phyloP scores from a whole-genome alignment of 2,329 filamentous ascomycete genomes.

The Phyllachora maydis region DNA sequence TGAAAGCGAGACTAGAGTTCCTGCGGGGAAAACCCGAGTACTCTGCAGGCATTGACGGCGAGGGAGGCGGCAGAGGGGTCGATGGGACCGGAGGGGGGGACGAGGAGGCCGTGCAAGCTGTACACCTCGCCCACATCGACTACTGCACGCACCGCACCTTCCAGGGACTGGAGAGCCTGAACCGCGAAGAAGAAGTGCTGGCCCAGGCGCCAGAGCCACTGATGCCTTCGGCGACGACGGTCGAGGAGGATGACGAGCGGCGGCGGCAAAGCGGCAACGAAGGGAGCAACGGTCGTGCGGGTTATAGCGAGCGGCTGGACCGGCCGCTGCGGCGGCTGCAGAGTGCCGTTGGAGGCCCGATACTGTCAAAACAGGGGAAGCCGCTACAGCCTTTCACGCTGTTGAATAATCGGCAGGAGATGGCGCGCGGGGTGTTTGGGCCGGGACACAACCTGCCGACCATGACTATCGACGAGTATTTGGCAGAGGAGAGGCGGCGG shows the following conservation, averaged over 20 bases:
- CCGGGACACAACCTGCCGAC: conserved; percentile 86
- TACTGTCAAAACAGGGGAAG: conserved; percentile 61
- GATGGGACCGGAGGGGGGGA: conserved; percentile 50
- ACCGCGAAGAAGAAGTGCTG: conserved; percentile 68
- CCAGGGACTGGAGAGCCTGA: conserved; percentile 69
- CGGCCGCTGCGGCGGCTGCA: conserved; percentile 29
- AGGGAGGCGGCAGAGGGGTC: conserved; percentile 32
- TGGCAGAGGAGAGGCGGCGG: conserved; percentile 69
- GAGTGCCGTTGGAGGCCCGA: conserved; percentile 35
- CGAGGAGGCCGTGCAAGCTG: conserved; percentile 61
- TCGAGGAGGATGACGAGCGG: conserved; percentile 22
- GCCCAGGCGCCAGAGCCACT: conserved; percentile 43
- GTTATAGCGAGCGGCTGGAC: conserved; percentile 65
- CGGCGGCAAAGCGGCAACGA: conserved; percentile 10
- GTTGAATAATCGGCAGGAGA: conserved; percentile 51
- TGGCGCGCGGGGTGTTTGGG: conserved; percentile 67
- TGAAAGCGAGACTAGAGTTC: conserved; percentile 61
- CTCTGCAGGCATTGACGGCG: conserved; percentile 24
- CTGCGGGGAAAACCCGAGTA: conserved; percentile 22
- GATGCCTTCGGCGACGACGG: conserved; percentile 19
- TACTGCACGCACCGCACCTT: conserved; percentile 65
- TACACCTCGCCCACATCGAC: conserved; percentile 57
- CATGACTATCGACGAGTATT: conserved; percentile 94
- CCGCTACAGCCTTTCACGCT: conserved; percentile 84
- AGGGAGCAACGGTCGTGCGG: no score